Base-by-base conservation (phyloP, 176 grass and related monocot species). In the maize (Zea mays) region DNA sequence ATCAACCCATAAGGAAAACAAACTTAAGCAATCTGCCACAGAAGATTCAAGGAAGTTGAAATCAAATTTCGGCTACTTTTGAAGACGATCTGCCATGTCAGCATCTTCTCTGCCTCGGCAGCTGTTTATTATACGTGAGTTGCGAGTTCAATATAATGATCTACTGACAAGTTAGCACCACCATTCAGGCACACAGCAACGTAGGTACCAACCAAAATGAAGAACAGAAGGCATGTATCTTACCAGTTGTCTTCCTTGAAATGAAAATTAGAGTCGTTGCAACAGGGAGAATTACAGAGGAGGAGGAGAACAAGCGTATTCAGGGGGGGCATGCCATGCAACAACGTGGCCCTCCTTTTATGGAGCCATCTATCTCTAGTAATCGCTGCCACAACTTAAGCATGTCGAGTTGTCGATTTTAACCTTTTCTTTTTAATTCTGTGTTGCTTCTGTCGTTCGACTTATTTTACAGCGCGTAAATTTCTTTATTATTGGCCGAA, bases 341-440 rank as follows among this genome's bases (percentile, higher is more conserved):
- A 72, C 20, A 84, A 72, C 45, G 61, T 71, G 72, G 10, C 37
- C 65, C 86, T 44, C 65, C 77, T 80, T 71, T 77, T 81, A 72
- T 66, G 64, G 64, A 87, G 60, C 14, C 40, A 41, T 44, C 36
- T 27, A 15, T 59, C 55, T 58, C n/a, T 21, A 20, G 4, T 79
- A 79, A 73, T 82, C 42, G 67, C 34, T 76, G 54, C 76, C 48
- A 80, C 75, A 88, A 84, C 64, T 88, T 46, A 79, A 80, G 48
- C 79, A 16, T 39, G 38, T 27, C 27, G 27, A 27, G 27, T 52
- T 58, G 79, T 71, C 56, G 21, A 59, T 14, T 27, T 27, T 27
- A 27, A 27, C 27, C 27, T 27, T 27, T 62, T 75, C 68, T 51
- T 45, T 69, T 58, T 39, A 39, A 3, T 60, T 35, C 2, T 59